These are phyloP conservation scores for Phytophthora colocasiae DNA, from an alignment of 352 stramenopile species.

Conservation along the genomic window DNA sequence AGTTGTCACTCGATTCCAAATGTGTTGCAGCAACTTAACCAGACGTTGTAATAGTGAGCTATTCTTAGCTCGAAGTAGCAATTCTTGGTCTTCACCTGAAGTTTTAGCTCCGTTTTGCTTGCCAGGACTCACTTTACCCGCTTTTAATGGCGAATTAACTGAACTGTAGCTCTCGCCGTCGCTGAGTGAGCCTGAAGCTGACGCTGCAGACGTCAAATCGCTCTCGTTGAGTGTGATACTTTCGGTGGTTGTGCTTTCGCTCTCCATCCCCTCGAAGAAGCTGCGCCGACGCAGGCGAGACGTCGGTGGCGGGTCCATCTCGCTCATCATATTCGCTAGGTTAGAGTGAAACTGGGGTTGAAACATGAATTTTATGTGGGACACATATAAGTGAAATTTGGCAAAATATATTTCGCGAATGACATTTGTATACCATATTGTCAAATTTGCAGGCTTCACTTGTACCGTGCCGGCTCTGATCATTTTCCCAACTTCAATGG, in stretches of 20 bases:
- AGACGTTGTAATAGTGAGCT: background rate
- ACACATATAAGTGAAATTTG: background rate
- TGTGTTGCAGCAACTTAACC: constrained; percentile 24
- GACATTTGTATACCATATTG: too few relatives aligned
- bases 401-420: too few relatives aligned
- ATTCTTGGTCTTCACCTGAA: constrained; percentile 2
- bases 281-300: constrained; percentile 70
- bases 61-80: constrained; percentile 12
- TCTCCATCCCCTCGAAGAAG: constrained; percentile 74
- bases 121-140: constrained; percentile 20
- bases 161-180: constrained; percentile 25
- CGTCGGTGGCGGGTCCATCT: constrained; percentile 53
- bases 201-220: constrained; percentile 33
- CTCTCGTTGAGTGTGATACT: constrained; percentile 39
- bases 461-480: too few relatives aligned
- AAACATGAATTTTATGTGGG: background rate
- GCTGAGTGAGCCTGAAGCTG: background rate
- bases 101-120: constrained; percentile 29
- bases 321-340: constrained; percentile 46
- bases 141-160: constrained; percentile 27
- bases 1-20: constrained; percentile 10
- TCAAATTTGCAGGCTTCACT: too few relatives aligned
- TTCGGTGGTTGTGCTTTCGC: constrained; percentile 41
- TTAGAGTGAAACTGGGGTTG: background rate
- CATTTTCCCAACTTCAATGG: too few relatives aligned